Percentiles rank a stretch among this genome's conserved stretches.
Evolutionary conservation across 2,329 filamentous ascomycete species (phyloP).

Genomic region (Coniochaeta sp.): DNA sequence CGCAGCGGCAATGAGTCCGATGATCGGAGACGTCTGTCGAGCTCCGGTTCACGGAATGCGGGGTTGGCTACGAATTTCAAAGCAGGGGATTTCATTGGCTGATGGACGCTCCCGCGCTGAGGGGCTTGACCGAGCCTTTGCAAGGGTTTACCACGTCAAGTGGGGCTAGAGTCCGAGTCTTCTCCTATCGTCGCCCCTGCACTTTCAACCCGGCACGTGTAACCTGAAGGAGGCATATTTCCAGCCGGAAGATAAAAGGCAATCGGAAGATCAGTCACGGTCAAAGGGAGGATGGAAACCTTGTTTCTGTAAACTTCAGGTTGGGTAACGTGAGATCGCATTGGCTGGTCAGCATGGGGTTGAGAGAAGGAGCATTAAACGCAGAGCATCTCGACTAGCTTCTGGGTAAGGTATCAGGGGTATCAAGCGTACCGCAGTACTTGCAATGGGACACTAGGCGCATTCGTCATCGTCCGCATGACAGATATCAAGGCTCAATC

Average conservation of each 20-base stretch:
- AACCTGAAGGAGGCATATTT: too few relatives aligned
- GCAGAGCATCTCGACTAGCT: neutral
- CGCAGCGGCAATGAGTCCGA: conserved; percentile 16
- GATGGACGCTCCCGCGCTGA: neutral
- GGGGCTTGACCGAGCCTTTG: neutral
- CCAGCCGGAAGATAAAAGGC: too few relatives aligned
- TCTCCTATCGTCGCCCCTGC: too few relatives aligned
- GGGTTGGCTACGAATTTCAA: conserved; percentile 25
- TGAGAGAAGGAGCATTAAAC: neutral
- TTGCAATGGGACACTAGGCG: neutral
- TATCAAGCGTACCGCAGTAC: neutral
- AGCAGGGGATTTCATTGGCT: conserved; percentile 19
- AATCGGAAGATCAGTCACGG: neutral
- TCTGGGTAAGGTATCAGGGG: too few relatives aligned
- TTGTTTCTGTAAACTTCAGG: neutral
- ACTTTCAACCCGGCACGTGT: too few relatives aligned
- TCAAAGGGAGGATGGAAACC: too few relatives aligned
- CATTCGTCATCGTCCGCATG: neutral
- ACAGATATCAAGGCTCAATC: neutral
- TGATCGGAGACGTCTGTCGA: conserved; percentile 19
- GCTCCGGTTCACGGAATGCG: conserved; percentile 28
- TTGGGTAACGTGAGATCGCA: neutral
- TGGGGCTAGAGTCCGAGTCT: neutral
- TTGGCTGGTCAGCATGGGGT: neutral
- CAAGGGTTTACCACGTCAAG: neutral